Evolutionary conservation across 2,329 filamentous ascomycete genomes (phyloP).

Genomic region (Exutisphaerella laricina): DNA sequence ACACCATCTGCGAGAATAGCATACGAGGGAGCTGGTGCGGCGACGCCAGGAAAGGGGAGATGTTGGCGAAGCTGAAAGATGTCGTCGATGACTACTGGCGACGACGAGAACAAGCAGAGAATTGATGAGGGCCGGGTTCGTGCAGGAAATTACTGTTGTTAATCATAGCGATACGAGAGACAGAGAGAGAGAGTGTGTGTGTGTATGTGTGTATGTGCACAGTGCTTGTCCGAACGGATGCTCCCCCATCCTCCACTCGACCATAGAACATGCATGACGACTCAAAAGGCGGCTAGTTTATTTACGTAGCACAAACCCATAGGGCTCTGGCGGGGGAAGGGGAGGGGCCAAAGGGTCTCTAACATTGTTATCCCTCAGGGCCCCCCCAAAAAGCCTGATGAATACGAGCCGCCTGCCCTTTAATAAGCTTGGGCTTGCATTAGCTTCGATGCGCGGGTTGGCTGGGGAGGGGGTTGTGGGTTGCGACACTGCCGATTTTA

Average conservation of each 20-base stretch:
- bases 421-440: no score
- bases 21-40: conserved; percentile 67
- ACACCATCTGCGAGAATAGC: conserved; percentile 53
- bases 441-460: no score
- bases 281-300: no score
- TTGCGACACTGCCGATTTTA: background rate
- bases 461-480: no score
- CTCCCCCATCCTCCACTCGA: no score
- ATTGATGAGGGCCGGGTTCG: background rate
- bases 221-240: no score
- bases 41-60: conserved; percentile 54
- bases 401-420: conserved; percentile 1
- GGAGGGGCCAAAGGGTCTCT: no score
- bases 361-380: no score
- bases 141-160: background rate
- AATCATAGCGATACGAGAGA: conserved; percentile 10
- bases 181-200: background rate
- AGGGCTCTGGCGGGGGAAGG: no score
- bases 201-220: background rate
- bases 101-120: background rate
- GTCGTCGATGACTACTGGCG: conserved; percentile 15
- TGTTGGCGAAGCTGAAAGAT: conserved; percentile 39
- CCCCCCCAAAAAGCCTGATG: no score
- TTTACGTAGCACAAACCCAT: no score
- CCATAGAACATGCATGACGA: background rate